Evolutionary conservation across 2,329 filamentous ascomycete genomes (phyloP).

Genomic region (Daldinia sp.): DNA sequence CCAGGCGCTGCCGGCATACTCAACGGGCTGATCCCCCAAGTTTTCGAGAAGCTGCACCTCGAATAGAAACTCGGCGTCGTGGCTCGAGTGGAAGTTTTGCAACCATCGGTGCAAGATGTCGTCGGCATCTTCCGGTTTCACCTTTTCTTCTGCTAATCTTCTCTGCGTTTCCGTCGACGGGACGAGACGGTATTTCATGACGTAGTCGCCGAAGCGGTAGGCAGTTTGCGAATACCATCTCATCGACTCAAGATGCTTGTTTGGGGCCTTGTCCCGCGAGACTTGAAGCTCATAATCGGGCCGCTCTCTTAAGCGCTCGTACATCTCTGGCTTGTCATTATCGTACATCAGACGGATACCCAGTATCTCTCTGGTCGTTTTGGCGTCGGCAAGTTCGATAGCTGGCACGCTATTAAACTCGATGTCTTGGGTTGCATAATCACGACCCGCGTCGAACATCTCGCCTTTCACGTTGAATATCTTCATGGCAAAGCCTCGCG

Average conservation of each 20-base stretch:
- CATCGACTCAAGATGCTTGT: slow-evolving; percentile 54
- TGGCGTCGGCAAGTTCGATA: slow-evolving; percentile 57
- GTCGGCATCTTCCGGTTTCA: slow-evolving; percentile 49
- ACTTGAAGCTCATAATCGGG: slow-evolving; percentile 51
- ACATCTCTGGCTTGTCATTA: slow-evolving; percentile 54
- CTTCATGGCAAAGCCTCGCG: slow-evolving; percentile 62
- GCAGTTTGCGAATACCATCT: slow-evolving; percentile 59
- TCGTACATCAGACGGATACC: slow-evolving; percentile 56
- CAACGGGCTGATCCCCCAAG: slow-evolving; percentile 59
- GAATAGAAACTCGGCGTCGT: slow-evolving; percentile 59
- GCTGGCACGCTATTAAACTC: slow-evolving; percentile 63
- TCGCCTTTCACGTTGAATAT: slow-evolving; percentile 61
- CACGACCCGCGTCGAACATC: slow-evolving; percentile 55
- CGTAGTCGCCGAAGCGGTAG: slow-evolving; percentile 61
- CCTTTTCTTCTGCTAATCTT: slow-evolving; percentile 55
- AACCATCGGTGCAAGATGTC: slow-evolving; percentile 57
- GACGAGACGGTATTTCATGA: slow-evolving; percentile 61
- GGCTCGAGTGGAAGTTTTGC: slow-evolving; percentile 54
- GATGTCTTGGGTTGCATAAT: slow-evolving; percentile 55
- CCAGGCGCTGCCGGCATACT: slow-evolving; percentile 59
- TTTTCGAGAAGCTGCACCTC: slow-evolving; percentile 61
- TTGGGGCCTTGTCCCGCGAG: slow-evolving; percentile 54
- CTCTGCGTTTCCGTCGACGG: slow-evolving; percentile 56
- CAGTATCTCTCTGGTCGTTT: slow-evolving; percentile 60
- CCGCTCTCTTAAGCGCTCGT: slow-evolving; percentile 55